phyloP scores from a whole-genome alignment of 331 rosid genomes.

The Cydonia oblonga region DNA sequence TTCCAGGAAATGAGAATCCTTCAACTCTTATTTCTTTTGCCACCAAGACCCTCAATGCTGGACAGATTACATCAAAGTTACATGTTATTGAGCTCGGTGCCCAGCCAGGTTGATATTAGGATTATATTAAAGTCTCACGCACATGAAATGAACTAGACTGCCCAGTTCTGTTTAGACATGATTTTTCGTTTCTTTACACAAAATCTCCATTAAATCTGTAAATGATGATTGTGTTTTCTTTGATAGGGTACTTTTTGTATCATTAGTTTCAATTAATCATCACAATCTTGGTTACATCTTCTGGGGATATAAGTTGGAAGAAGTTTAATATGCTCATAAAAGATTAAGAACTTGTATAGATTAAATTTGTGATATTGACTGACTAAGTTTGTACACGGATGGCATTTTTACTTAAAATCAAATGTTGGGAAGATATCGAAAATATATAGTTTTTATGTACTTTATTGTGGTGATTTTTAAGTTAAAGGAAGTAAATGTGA shows the following conservation, averaged over 20 bases:
- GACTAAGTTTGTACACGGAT: neutral
- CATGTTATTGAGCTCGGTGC: slow-evolving; percentile 98
- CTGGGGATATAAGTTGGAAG: neutral
- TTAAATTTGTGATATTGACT: too few relatives aligned
- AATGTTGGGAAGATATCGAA: neutral
- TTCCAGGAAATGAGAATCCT: slow-evolving; percentile 88
- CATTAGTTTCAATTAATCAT: too few relatives aligned
- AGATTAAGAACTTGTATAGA: neutral
- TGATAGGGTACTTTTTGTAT: neutral
- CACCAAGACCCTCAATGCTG: slow-evolving; percentile 85
- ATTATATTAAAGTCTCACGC: too few relatives aligned
- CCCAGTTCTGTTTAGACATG: neutral
- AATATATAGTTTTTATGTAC: neutral
- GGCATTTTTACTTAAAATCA: neutral
- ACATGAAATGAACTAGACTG: neutral
- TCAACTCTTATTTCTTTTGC: slow-evolving; percentile 88
- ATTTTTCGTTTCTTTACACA: neutral
- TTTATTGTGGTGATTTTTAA: neutral
- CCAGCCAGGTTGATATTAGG: slow-evolving; percentile 68
- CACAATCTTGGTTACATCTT: neutral
- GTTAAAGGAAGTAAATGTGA: neutral
- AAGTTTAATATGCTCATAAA: neutral
- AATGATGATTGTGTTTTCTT: neutral
- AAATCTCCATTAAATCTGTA: neutral
- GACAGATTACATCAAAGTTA: slow-evolving; percentile 81